Conservation (phyloP, 192 early-diverging fungal species). For the Ambispora gerdemannii region DNA sequence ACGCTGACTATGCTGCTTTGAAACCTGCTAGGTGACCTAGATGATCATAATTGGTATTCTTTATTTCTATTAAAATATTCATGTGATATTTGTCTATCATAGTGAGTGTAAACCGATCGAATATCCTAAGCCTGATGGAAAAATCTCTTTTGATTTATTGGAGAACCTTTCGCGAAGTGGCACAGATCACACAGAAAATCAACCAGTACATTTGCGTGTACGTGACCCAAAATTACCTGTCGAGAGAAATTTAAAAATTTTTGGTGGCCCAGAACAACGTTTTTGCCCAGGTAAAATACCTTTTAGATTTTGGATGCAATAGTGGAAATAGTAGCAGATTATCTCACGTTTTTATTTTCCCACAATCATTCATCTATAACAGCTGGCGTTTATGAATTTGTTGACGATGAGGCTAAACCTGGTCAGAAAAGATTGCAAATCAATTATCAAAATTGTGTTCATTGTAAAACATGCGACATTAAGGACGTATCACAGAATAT, state of each 20-base stretch:
- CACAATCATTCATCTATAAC: too few species aligned
- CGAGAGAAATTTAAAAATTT: slow-evolving; percentile 78
- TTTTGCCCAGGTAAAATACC: slow-evolving; percentile 83
- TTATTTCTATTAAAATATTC: neutral
- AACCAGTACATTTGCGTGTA: slow-evolving; percentile 89
- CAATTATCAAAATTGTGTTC: slow-evolving; percentile 96
- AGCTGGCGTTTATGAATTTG: slow-evolving; percentile 97
- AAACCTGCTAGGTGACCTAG: slow-evolving; percentile 57
- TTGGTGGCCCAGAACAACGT: slow-evolving; percentile 89
- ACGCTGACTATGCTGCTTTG: slow-evolving; percentile 78
- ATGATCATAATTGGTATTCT: neutral
- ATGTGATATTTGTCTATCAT: slow-evolving; percentile 13
- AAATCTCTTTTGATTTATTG: slow-evolving; percentile 92
- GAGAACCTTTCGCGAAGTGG: slow-evolving; percentile 89
- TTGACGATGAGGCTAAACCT: slow-evolving; percentile 87
- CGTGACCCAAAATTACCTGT: slow-evolving; percentile 74
- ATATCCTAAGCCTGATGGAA: slow-evolving; percentile 96
- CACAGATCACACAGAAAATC: slow-evolving; percentile 92
- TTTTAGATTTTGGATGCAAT: neutral
- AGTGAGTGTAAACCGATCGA: slow-evolving; percentile 77
- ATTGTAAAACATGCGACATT: slow-evolving; percentile 99
- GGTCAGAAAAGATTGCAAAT: slow-evolving; percentile 93
- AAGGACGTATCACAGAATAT: slow-evolving; percentile 99
- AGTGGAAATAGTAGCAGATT: too few species aligned
- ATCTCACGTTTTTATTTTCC: slow-evolving; percentile 3